A percentile compares a stretch with the other conserved stretches of the same genome.
phyloP scores from a whole-genome alignment of 768 basidiomycete species.

The Rhodotorula diobovata region DNA sequence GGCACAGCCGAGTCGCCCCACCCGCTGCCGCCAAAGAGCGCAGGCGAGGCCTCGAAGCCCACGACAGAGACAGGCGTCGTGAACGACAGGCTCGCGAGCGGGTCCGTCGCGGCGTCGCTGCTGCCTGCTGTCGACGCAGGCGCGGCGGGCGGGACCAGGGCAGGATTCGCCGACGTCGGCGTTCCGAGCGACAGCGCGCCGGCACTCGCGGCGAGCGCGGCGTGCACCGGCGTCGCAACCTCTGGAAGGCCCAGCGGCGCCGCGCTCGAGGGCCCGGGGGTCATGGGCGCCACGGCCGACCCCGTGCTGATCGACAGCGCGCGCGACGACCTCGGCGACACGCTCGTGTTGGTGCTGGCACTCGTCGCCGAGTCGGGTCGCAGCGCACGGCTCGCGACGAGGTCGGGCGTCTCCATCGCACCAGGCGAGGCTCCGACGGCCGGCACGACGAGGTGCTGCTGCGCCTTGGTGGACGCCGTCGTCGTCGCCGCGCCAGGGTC shows the following conservation, averaged over 20 bases:
- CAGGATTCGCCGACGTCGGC: neutral
- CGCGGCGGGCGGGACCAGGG: no score
- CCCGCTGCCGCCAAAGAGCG: neutral
- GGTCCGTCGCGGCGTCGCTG: neutral
- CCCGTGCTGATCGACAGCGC: neutral
- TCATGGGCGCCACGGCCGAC: neutral
- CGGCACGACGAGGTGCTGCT: neutral
- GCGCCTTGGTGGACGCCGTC: neutral
- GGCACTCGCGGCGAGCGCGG: neutral
- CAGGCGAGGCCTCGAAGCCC: neutral
- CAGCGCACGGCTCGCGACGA: slow-evolving; percentile 1
- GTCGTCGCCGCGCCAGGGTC: no score
- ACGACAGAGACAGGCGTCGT: neutral
- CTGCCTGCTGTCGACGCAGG: no score
- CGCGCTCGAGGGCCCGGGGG: neutral
- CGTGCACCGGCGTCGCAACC: neutral
- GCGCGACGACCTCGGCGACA: slow-evolving; percentile 3
- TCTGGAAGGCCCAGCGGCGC: neutral
- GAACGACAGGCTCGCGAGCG: neutral
- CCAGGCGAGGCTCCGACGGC: neutral
- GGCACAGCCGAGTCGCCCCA: neutral
- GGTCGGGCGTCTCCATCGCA: neutral
- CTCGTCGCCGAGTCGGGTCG: slow-evolving; percentile 14
- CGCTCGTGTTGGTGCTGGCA: neutral
- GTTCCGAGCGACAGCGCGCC: slow-evolving; percentile 5